phyloP scores from a whole-genome alignment of 2,329 filamentous ascomycete genomes.

The Lomentospora prolificans region DNA sequence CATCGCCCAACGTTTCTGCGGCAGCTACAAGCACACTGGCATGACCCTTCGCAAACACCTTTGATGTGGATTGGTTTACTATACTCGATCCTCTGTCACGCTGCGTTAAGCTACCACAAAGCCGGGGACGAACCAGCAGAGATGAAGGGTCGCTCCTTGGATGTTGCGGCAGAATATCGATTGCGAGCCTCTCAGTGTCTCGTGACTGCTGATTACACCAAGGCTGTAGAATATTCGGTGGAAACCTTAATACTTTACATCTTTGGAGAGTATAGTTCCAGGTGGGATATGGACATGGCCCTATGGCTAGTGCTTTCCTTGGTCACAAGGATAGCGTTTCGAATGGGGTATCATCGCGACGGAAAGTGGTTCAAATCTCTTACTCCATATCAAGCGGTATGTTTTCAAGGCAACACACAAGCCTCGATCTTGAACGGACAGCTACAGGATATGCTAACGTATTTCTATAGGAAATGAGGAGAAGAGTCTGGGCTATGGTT shows the following conservation, averaged over 20 bases:
- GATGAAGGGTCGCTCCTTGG: slow-evolving; percentile 57
- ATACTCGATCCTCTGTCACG: slow-evolving; percentile 66
- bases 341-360: slow-evolving; percentile 73
- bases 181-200: slow-evolving; percentile 69
- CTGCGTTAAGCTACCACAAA: slow-evolving; percentile 69
- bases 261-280: slow-evolving; percentile 63
- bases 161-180: slow-evolving; percentile 55
- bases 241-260: slow-evolving; percentile 69
- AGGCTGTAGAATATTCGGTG: slow-evolving; percentile 63
- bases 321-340: slow-evolving; percentile 48
- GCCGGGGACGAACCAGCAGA: slow-evolving; percentile 72
- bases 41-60: slow-evolving; percentile 60
- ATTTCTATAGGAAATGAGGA: slow-evolving; percentile 57
- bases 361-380: slow-evolving; percentile 64
- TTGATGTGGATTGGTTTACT: slow-evolving; percentile 72
- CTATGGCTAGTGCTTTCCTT: slow-evolving; percentile 49
- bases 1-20: slow-evolving; percentile 80
- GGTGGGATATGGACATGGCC: slow-evolving; percentile 63
- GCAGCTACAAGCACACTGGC: slow-evolving; percentile 57
- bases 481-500: slow-evolving; percentile 59
- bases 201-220: slow-evolving; percentile 66
- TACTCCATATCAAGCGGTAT: slow-evolving; percentile 59
- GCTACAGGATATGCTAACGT: too few relatives aligned
- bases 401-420: too few relatives aligned
- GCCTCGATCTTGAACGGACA: too few relatives aligned